These are phyloP conservation scores for Auricularia cornea DNA, from an alignment of 768 basidiomycete genomes.

Conservation along the genomic window DNA sequence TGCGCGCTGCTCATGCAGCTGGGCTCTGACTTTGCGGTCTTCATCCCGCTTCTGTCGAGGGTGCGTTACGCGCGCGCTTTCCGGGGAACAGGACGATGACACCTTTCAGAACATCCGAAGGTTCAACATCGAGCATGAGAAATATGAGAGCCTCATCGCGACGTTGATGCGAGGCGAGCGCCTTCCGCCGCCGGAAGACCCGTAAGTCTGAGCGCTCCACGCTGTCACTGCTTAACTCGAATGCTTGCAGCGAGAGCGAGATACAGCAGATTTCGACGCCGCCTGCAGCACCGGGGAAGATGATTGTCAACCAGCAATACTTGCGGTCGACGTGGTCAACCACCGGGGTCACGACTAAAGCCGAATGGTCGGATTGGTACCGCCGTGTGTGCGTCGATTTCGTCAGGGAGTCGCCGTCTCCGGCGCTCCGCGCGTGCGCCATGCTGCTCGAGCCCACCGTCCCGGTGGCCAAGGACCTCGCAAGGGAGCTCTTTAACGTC, in stretches of 20 bases:
- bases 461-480: constrained; percentile 33
- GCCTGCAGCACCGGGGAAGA: constrained; percentile 66
- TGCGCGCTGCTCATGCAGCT: constrained; percentile 89
- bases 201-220: constrained; percentile 17
- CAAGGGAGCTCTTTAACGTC: constrained; percentile 40
- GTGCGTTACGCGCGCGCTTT: constrained; percentile 30
- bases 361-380: constrained; percentile 41
- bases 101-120: constrained; percentile 63
- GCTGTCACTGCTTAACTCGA: constrained; percentile 28
- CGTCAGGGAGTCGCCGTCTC: constrained; percentile 40
- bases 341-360: constrained; percentile 27
- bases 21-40: constrained; percentile 94
- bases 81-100: neutral
- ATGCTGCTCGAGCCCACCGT: constrained; percentile 35
- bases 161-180: constrained; percentile 90
- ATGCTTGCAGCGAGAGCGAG: neutral
- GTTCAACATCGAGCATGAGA: constrained; percentile 66
- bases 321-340: constrained; percentile 40
- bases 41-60: constrained; percentile 95
- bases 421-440: constrained; percentile 37
- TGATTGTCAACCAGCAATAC: constrained; percentile 59
- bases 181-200: constrained; percentile 42
- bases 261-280: neutral
- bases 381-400: constrained; percentile 34
- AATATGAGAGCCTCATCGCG: constrained; percentile 81